Evolutionary conservation across 1,139 yeast genomes (phyloP).

Genomic region (Scheffersomyces segobiensis): DNA sequence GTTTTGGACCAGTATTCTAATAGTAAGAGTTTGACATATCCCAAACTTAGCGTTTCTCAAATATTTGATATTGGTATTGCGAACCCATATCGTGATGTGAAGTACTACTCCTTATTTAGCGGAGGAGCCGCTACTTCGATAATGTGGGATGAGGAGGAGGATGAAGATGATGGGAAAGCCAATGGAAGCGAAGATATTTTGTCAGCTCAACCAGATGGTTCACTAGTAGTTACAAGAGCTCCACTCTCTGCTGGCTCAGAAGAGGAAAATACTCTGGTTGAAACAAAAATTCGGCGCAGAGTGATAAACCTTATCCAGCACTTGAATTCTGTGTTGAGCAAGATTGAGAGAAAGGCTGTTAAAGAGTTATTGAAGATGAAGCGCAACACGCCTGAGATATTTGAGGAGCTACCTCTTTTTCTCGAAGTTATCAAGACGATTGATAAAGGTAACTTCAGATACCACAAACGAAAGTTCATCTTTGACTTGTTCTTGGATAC

Average conservation of each 20-base stretch:
- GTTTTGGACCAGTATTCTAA: constrained; percentile 52
- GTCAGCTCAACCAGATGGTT: not conserved
- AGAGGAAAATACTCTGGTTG: not conserved
- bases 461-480: constrained; percentile 52
- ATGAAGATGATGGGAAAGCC: constrained; percentile 5
- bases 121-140: constrained; percentile 8
- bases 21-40: constrained; percentile 61
- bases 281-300: not conserved
- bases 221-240: not conserved
- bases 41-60: constrained; percentile 25
- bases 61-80: constrained; percentile 25
- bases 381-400: constrained; percentile 51
- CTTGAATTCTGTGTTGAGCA: constrained; percentile 64
- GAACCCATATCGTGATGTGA: constrained; percentile 35
- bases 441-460: constrained; percentile 65
- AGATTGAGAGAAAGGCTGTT: constrained; percentile 66
- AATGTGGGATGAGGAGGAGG: constrained; percentile 3
- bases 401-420: constrained; percentile 59
- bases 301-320: constrained; percentile 53
- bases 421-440: constrained; percentile 60
- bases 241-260: not conserved
- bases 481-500: constrained; percentile 64
- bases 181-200: not conserved
- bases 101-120: constrained; percentile 30
- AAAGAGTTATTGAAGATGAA: constrained; percentile 61